Percentiles rank a stretch among this genome's conserved stretches.
These are phyloP conservation scores for Hymenoscyphus fructigenus DNA, from an alignment of 2,329 filamentous ascomycete species.

Conservation along the genomic window DNA sequence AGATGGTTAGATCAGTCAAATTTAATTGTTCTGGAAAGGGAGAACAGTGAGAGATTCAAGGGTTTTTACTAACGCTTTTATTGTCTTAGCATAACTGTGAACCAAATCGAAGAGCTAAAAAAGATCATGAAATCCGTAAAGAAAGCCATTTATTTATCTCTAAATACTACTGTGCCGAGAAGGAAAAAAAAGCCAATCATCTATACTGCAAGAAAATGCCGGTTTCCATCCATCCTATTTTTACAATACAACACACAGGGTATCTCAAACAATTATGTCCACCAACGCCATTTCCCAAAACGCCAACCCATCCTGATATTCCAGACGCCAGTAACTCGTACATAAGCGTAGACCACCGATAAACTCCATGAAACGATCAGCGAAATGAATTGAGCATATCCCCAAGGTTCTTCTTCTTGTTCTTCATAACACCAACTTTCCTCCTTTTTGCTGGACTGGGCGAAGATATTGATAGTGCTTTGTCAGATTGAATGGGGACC, in stretches of 20 bases:
- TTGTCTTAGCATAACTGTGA: no score
- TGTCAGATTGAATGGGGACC: background rate
- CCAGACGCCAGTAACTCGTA: background rate
- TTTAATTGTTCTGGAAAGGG: no score
- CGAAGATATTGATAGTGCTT: background rate
- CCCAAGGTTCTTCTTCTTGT: constrained; percentile 27
- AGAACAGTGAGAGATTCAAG: no score
- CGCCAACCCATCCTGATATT: background rate
- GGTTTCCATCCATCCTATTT: background rate
- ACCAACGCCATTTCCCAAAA: constrained; percentile 4
- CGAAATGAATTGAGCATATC: constrained; percentile 27
- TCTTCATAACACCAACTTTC: constrained; percentile 14
- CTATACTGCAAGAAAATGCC: background rate
- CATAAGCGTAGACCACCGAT: background rate
- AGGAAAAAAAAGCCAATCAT: no score
- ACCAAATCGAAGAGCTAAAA: no score
- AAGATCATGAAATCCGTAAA: no score
- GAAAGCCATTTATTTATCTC: no score
- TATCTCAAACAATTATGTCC: constrained; percentile 3
- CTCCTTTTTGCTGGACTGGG: constrained; percentile 8
- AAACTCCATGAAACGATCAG: background rate
- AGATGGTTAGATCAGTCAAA: no score
- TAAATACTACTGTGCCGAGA: no score
- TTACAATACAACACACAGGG: background rate
- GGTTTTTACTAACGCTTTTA: no score